Evolutionary conservation across 2,329 filamentous ascomycete genomes (phyloP).

Genomic region (Cordyceps tenuipes): DNA sequence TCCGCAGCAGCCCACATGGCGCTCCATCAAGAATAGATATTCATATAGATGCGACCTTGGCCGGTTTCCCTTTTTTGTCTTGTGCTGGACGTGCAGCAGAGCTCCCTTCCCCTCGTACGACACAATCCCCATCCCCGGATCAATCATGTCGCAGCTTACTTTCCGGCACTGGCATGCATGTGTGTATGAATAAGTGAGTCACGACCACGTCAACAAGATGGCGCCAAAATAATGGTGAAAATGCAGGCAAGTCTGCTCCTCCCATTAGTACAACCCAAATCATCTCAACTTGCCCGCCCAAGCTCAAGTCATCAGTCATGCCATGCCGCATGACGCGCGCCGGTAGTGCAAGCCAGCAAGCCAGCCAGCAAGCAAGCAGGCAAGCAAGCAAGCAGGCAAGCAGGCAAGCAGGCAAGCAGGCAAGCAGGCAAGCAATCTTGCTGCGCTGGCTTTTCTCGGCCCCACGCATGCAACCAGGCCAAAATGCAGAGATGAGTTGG

Average conservation of each 20-base stretch:
- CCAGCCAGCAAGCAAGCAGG: too few relatives aligned
- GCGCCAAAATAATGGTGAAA: not conserved
- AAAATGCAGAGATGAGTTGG: slow-evolving; percentile 13
- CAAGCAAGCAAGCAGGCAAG: not conserved
- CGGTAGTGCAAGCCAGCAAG: not conserved
- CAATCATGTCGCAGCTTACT: not conserved
- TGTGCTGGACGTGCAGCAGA: not conserved
- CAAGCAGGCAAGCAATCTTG: not conserved
- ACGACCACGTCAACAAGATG: not conserved
- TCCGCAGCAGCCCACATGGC: not conserved
- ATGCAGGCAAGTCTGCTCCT: not conserved
- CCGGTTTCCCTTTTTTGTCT: not conserved
- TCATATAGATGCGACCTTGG: not conserved
- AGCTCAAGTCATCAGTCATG: not conserved
- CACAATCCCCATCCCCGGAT: too few relatives aligned
- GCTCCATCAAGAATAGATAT: not conserved
- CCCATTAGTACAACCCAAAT: not conserved
- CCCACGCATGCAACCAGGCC: slow-evolving; percentile 11
- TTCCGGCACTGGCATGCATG: not conserved
- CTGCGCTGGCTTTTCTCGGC: slow-evolving; percentile 3
- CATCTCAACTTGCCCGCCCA: too few relatives aligned
- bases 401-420: too few relatives aligned
- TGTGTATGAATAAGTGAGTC: too few relatives aligned
- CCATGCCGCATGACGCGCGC: not conserved
- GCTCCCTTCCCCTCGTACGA: not conserved